These are phyloP conservation scores for Diaporthe helianthi DNA, from an alignment of 2,329 filamentous ascomycete species.

Conservation along the genomic window DNA sequence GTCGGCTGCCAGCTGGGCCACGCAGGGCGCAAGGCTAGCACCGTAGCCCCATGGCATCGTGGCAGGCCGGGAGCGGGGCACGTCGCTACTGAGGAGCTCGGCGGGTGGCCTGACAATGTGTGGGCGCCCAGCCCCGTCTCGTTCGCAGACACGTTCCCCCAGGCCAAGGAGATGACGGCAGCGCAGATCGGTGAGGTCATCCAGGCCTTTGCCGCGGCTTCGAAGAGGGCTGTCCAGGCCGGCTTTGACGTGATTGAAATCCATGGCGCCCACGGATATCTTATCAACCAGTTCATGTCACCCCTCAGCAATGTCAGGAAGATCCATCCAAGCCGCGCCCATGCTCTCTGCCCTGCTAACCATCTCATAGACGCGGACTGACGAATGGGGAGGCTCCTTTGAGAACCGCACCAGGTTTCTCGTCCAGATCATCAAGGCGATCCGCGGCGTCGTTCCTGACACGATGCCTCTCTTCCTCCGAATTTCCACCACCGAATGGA, in stretches of 20 bases:
- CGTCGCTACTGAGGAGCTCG: slow-evolving; percentile 58
- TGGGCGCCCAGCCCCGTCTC: slow-evolving; percentile 59
- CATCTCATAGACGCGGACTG: slow-evolving; percentile 58
- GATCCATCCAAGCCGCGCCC: too few species aligned
- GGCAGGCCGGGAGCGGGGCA: slow-evolving; percentile 50
- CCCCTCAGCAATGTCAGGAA: slow-evolving; percentile 60
- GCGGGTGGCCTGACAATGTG: slow-evolving; percentile 65
- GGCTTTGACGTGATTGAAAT: slow-evolving; percentile 81
- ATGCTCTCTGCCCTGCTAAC: background rate
- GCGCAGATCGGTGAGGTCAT: slow-evolving; percentile 73
- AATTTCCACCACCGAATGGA: slow-evolving; percentile 69
- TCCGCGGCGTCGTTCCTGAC: slow-evolving; percentile 60
- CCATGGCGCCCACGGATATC: slow-evolving; percentile 70
- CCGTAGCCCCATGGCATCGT: slow-evolving; percentile 70
- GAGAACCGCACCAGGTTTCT: slow-evolving; percentile 71
- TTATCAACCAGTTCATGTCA: slow-evolving; percentile 70
- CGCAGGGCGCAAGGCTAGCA: slow-evolving; percentile 74
- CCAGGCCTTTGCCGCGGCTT: slow-evolving; percentile 64
- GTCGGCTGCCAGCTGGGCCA: slow-evolving; percentile 84
- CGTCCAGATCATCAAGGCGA: slow-evolving; percentile 58
- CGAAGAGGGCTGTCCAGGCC: slow-evolving; percentile 67
- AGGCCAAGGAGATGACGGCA: slow-evolving; percentile 71
- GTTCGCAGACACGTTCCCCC: slow-evolving; percentile 66
- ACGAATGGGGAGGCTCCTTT: slow-evolving; percentile 70
- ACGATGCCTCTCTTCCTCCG: slow-evolving; percentile 64